Base-by-base conservation (phyloP, 2,329 filamentous ascomycete genomes). In the Sphaerulina vaccinii region DNA sequence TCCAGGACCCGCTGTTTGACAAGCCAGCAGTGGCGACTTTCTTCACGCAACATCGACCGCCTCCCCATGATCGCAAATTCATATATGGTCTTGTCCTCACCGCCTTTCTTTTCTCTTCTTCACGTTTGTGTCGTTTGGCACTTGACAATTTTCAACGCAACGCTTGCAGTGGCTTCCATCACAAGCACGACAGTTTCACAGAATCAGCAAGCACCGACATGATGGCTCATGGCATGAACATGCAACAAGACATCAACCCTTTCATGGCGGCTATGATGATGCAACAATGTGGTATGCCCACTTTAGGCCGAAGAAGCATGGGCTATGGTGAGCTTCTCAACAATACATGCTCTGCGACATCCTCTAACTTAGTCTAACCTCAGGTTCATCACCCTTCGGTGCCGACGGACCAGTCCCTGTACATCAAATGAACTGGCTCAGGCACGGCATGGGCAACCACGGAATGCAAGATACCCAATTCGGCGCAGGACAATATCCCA, bases 401-500 rank as follows among this genome's bases (percentile, higher is more conserved):
- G 47, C 57, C 11, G 46, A 32, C 15, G 57, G 51, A 5, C 48
- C 55, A 15, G 16, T 37, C 9, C 56, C 54, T n/a, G 47, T 54
- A 13, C 58, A 61, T 35, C 47, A 56, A 29, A 58, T 61, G 50
- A 61, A 61, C 41, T 51, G 54, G 39, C 44, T 60, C 7, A 23
- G 32, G 15, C 39, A 35, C 15, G 45, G 45, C 18, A 55, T 57
- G 52, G 55, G 41, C 11, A 27, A 22, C 10, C 49, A 51, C 15
- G 49, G 52, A 3, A 41, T 57, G 29, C 22, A 32, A 15, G 32
- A 35, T 19, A 41, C 44, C 8, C 49, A 46, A 3, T 61, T 52
- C 24, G 54, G 49, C 10, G 58, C 59, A 10, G 55, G 57, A 7
- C 42, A 50, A 16, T 59, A 61, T 35, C 57, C 57, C 7, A 52